A percentile compares a stretch with the other conserved stretches of the same genome.
Conservation (phyloP, 352 stramenopile species). For the Pythium myriotylum region DNA sequence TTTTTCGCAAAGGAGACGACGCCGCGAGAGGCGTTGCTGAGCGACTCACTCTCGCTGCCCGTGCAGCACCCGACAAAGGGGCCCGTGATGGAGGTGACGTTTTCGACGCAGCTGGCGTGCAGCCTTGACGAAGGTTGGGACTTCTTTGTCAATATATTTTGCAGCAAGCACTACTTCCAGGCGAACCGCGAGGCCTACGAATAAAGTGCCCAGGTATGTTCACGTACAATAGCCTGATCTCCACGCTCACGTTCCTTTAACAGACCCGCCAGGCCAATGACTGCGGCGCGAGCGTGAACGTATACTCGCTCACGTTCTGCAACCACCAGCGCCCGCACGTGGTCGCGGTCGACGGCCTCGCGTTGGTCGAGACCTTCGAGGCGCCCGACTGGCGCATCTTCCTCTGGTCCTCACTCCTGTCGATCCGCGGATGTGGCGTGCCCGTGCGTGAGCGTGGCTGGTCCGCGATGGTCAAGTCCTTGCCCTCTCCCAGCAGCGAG, state of each 20-base stretch:
- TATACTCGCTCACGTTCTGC: slow-evolving; percentile 2
- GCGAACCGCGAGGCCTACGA: not conserved
- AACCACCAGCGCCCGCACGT: not conserved
- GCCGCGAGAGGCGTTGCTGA: not conserved
- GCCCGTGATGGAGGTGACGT: not conserved
- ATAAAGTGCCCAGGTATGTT: slow-evolving; percentile 1
- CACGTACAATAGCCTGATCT: too few species aligned
- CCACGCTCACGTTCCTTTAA: too few species aligned
- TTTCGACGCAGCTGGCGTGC: slow-evolving; percentile 3
- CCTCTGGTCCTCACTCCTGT: slow-evolving; percentile 1
- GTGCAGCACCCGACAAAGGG: not conserved
- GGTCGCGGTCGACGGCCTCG: slow-evolving; percentile 4
- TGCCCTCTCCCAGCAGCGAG: too few species aligned
- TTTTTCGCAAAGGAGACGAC: too few species aligned
- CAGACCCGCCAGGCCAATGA: not conserved
- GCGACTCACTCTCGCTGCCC: not conserved
- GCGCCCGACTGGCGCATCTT: slow-evolving; percentile 7
- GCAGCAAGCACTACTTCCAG: not conserved
- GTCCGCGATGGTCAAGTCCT: not conserved
- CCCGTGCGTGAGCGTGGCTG: slow-evolving; percentile 5
- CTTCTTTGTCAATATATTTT: not conserved
- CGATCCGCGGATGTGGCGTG: not conserved
- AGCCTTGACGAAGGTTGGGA: slow-evolving; percentile 5
- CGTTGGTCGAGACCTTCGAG: not conserved
- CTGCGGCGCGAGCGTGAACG: not conserved